phyloP scores from a whole-genome alignment of 2,329 filamentous ascomycete genomes.

The Colletotrichum sp. region DNA sequence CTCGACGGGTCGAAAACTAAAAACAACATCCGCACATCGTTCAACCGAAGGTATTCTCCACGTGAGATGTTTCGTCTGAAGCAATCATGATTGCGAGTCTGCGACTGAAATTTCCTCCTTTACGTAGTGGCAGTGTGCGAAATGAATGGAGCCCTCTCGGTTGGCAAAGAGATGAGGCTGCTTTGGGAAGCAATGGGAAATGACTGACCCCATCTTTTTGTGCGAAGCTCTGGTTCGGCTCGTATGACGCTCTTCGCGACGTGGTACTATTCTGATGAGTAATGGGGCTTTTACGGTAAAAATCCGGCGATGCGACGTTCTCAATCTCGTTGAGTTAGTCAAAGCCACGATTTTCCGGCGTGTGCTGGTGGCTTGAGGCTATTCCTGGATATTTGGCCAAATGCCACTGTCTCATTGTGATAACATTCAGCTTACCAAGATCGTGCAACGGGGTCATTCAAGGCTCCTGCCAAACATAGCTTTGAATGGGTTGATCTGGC shows the following conservation, averaged over 20 bases:
- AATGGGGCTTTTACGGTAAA: background rate
- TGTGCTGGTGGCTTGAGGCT: background rate
- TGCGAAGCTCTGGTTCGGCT: background rate
- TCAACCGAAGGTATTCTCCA: background rate
- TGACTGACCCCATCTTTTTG: constrained; percentile 9
- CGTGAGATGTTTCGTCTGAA: background rate
- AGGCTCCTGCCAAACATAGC: background rate
- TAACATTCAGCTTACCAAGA: background rate
- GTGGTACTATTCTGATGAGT: background rate
- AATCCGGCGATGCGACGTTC: background rate
- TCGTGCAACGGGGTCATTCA: background rate
- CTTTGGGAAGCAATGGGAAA: constrained; percentile 9
- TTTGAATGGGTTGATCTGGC: background rate
- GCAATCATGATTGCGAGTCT: background rate
- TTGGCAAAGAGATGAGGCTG: background rate
- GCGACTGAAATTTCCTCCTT: background rate
- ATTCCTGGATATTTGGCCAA: background rate
- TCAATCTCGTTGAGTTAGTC: background rate
- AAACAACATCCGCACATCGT: background rate
- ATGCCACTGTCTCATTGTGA: background rate
- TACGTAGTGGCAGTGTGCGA: background rate
- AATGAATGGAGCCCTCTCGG: background rate
- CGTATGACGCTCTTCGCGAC: background rate
- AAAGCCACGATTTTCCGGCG: background rate
- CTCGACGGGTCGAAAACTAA: background rate